A percentile compares a stretch with the other conserved stretches of the same genome.
Evolutionary conservation across 1,284 basidiomycete species (phyloP).

Genomic region (Kwoniella shivajii): DNA sequence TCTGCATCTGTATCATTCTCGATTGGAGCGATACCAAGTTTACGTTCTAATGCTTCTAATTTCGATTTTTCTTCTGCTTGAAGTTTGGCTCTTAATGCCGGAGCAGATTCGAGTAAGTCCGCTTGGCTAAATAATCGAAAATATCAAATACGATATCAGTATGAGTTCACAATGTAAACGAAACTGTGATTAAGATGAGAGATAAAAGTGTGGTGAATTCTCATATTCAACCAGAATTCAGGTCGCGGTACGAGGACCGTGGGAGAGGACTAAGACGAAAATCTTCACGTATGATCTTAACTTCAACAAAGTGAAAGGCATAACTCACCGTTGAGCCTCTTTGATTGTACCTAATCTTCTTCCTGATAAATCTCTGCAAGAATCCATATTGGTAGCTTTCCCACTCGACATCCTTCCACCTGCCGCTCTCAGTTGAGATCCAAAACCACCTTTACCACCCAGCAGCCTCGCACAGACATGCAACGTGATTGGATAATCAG

Average conservation of each 20-base stretch:
- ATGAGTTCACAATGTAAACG: no score
- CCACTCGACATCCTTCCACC: constrained; percentile 96
- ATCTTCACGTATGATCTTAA: neutral
- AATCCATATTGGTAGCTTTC: constrained; percentile 93
- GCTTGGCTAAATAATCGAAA: constrained; percentile 74
- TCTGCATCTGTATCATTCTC: constrained; percentile 43
- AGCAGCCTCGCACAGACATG: constrained; percentile 59
- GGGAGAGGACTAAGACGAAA: neutral
- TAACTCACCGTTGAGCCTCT: constrained; percentile 82
- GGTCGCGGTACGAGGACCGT: no score
- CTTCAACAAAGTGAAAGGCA: neutral
- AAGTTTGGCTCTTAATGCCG: constrained; percentile 75
- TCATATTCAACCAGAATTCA: no score
- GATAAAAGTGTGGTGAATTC: no score
- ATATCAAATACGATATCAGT: neutral
- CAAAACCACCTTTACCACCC: constrained; percentile 98
- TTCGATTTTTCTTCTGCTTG: constrained; percentile 80
- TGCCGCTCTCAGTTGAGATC: constrained; percentile 91
- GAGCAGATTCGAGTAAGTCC: constrained; percentile 83
- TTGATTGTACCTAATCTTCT: constrained; percentile 89
- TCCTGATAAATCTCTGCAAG: constrained; percentile 89
- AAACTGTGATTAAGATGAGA: no score
- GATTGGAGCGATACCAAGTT: constrained; percentile 67
- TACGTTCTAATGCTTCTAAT: constrained; percentile 78
- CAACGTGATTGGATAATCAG: constrained; percentile 37